These are phyloP conservation scores for Solanum chilense DNA, from an alignment of 257 asterid species.

Conservation along the genomic window DNA sequence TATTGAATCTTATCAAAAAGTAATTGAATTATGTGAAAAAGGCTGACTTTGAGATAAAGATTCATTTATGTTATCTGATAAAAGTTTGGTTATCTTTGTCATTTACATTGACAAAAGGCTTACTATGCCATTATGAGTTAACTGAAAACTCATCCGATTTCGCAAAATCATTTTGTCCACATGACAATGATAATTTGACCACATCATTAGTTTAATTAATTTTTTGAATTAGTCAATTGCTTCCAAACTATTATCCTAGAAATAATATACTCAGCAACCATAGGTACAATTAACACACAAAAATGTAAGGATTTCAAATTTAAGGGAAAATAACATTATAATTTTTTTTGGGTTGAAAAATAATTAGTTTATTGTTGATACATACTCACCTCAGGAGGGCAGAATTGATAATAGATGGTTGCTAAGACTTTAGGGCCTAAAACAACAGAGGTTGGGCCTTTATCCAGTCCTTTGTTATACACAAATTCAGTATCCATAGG, in stretches of 20 bases:
- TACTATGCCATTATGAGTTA: too few species aligned
- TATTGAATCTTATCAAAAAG: not conserved
- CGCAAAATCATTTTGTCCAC: too few species aligned
- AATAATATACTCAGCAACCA: not conserved
- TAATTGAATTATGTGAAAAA: not conserved
- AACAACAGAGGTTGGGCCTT: conserved; percentile 16
- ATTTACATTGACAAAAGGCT: too few species aligned
- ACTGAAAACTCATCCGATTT: too few species aligned
- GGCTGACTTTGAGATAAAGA: too few species aligned
- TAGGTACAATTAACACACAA: not conserved
- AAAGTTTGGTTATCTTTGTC: too few species aligned
- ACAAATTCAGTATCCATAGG: conserved; percentile 8
- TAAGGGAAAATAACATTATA: not conserved
- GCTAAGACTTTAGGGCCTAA: conserved; percentile 27
- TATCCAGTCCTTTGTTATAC: conserved; percentile 10
- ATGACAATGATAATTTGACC: too few species aligned
- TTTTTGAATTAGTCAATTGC: too few species aligned
- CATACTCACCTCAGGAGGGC: conserved; percentile 32
- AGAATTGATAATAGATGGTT: conserved; percentile 19
- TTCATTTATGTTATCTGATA: too few species aligned
- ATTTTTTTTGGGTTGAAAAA: not conserved
- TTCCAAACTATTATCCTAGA: too few species aligned
- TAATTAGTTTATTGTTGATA: not conserved
- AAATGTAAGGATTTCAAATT: not conserved
- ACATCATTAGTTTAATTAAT: too few species aligned